Evolutionary conservation across 2,329 filamentous ascomycete genomes (phyloP).

Genomic region (Cladophialophora carrionii): DNA sequence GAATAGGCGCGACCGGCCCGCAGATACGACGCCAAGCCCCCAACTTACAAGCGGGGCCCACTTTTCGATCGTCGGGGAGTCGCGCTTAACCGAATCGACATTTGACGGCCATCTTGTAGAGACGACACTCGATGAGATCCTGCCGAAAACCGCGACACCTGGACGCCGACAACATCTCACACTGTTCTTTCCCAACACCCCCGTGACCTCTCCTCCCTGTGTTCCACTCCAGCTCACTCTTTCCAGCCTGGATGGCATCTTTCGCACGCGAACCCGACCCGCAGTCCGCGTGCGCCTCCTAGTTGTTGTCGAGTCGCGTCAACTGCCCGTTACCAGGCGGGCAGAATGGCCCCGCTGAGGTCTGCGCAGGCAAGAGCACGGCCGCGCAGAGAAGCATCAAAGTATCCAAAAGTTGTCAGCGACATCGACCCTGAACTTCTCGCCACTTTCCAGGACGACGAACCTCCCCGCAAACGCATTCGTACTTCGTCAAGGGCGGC

Average conservation of each 20-base stretch:
- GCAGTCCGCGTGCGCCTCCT: conserved; percentile 26
- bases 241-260: conserved; percentile 27
- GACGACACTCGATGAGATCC: conserved; percentile 17
- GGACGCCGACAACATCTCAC: neutral
- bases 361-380: conserved; percentile 34
- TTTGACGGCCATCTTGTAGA: conserved; percentile 22
- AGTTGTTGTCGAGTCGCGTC: conserved; percentile 27
- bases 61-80: conserved; percentile 8
- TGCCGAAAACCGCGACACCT: conserved; percentile 1
- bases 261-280: conserved; percentile 23
- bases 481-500: conserved; percentile 58
- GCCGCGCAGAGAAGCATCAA: conserved; percentile 42
- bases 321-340: conserved; percentile 9
- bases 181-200: neutral
- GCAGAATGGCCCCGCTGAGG: conserved; percentile 36
- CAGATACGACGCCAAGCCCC: conserved; percentile 4
- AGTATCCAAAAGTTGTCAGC: conserved; percentile 39
- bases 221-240: neutral
- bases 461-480: conserved; percentile 70
- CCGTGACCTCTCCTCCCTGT: neutral
- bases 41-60: neutral
- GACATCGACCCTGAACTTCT: conserved; percentile 42
- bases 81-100: conserved; percentile 22
- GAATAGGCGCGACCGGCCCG: conserved; percentile 1
- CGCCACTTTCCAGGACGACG: conserved; percentile 44